These are phyloP conservation scores for Tremella fuciformis DNA, from an alignment of 768 basidiomycete species.

Conservation along the genomic window DNA sequence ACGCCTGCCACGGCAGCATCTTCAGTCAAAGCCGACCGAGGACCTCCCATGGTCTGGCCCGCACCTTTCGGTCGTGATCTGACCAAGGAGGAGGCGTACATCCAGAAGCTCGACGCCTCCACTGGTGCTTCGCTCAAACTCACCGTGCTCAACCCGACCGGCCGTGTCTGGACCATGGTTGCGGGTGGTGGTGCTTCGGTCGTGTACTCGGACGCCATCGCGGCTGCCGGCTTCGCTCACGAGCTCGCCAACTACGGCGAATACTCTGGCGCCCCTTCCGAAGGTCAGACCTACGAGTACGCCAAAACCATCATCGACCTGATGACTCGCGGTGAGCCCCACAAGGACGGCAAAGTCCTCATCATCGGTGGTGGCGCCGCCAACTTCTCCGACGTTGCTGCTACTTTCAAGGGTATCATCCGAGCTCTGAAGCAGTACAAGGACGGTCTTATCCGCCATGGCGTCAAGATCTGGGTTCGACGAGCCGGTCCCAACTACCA, in stretches of 20 bases:
- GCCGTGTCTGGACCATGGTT: slow-evolving; percentile 99
- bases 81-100: slow-evolving; percentile 98
- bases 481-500: slow-evolving; percentile 99
- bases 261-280: slow-evolving; percentile 96
- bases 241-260: slow-evolving; percentile 99
- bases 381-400: slow-evolving; percentile 99
- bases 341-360: slow-evolving; percentile 86
- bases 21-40: slow-evolving; percentile 75
- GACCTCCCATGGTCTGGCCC: slow-evolving; percentile 82
- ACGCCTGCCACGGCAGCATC: slow-evolving; percentile 61
- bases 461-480: slow-evolving; percentile 93
- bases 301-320: slow-evolving; percentile 97
- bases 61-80: slow-evolving; percentile 95
- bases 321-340: slow-evolving; percentile 82
- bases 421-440: slow-evolving; percentile 92
- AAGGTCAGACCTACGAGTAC: slow-evolving; percentile 98
- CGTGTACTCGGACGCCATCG: slow-evolving; percentile 64
- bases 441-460: slow-evolving; percentile 71
- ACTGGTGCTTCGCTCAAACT: slow-evolving; percentile 98
- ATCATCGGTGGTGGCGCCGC: slow-evolving; percentile 98
- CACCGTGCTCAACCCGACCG: slow-evolving; percentile 90
- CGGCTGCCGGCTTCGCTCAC: slow-evolving; percentile 89
- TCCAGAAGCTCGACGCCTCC: slow-evolving; percentile 93
- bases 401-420: slow-evolving; percentile 99
- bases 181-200: slow-evolving; percentile 70